Evolutionary conservation across 805 yeast genomes (phyloP), one percentile per base, ranked within the genome.

Genomic region (Alloascoidea africana): DNA sequence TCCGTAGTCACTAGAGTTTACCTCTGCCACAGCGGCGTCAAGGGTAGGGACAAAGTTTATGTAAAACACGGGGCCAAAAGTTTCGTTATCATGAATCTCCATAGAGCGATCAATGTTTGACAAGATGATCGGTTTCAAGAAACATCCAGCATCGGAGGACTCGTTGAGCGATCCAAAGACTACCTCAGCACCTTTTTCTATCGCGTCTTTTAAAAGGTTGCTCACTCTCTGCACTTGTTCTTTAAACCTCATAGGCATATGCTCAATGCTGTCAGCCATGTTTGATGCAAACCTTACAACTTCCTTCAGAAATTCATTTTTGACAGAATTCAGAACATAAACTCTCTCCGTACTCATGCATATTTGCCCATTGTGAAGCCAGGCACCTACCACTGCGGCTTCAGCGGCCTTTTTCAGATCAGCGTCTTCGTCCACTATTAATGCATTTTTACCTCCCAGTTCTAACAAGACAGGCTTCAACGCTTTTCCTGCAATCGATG

Each of bases 41-140:
- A 72, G 69, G 36, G 80, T 66, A 47, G 62, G 64, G 55, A 84
- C 81, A 55, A 75, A 79, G 51, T 77, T 62, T 39, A 82, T 69
- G 33, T 91, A 76, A 44, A 80, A 75, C 43, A 85, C 84, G 16
- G 95, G 95, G 42, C 95, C 95, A 50, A 85, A 85, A 46, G 86
- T 81, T 64, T 85, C 95, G 51, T 82, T 93, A 47, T 64, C 66
- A 42, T 80, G 83, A 50, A 85, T 69, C 48, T 63, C 59, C 72
- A 72, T 73, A n/a, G n/a, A 60, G 54, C 73, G 78, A n/a, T n/a
- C n/a, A n/a, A n/a, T n/a, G n/a, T n/a, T n/a, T n/a, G n/a, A n/a
- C n/a, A n/a, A n/a, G 50, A 80, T 66, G 32, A 86, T 79, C n/a
- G n/a, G n/a, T n/a, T n/a, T n/a, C n/a, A n/a, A n/a, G n/a, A n/a